Percentiles rank a stretch among this genome's conserved stretches.
Conservation (phyloP, 176 grass and related monocot species). For the Ensete glaucum region DNA sequence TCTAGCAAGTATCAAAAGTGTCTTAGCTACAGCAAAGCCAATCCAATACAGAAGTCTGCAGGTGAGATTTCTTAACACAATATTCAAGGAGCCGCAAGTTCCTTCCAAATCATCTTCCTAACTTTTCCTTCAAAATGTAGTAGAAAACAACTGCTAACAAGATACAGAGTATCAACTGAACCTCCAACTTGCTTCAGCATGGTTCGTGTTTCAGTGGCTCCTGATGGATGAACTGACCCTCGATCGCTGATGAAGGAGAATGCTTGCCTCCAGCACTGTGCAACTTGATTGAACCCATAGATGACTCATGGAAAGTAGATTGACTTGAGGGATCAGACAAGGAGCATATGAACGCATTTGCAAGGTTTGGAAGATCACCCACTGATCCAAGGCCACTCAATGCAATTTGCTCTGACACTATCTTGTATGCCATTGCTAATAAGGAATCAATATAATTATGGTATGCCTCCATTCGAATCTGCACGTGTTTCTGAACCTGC, state of each 20-base stretch:
- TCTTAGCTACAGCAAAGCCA: not conserved
- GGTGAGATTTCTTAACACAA: not conserved
- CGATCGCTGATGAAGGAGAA: conserved; percentile 30
- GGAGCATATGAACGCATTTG: conserved; percentile 35
- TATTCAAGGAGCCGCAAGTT: not conserved
- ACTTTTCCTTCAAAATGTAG: not conserved
- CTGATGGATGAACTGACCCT: not conserved
- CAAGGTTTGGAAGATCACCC: conserved; percentile 36
- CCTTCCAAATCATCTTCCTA: not conserved
- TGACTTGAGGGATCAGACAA: conserved; percentile 46
- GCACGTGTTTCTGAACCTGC: conserved; percentile 92
- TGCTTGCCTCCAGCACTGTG: conserved; percentile 50
- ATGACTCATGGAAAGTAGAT: conserved; percentile 63
- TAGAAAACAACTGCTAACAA: not conserved
- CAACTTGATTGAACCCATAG: conserved; percentile 50
- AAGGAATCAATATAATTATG: conserved; percentile 80
- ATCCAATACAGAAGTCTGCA: not conserved
- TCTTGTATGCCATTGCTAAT: conserved; percentile 78
- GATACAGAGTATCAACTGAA: not conserved
- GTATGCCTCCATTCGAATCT: conserved; percentile 89
- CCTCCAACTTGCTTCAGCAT: not conserved
- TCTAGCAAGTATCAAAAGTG: not conserved
- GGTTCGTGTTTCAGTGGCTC: not conserved
- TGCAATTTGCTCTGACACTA: conserved; percentile 70
- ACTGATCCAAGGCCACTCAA: conserved; percentile 40